Conservation (phyloP, 169 alveolate species). For the Eimeria zaria region DNA sequence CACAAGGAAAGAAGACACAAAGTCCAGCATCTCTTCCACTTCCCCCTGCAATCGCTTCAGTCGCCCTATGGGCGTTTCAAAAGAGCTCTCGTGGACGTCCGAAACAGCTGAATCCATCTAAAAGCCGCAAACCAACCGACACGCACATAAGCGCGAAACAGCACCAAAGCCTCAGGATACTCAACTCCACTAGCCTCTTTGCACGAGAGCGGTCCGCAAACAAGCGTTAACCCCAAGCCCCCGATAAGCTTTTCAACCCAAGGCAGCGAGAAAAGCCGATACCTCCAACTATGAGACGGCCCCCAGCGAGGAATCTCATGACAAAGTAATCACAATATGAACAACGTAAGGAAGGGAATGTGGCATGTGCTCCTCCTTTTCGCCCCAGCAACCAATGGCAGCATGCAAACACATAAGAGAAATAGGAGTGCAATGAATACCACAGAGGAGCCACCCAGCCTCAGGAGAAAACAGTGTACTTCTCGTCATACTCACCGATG, state of each 20-base stretch:
- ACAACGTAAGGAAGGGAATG: not conserved
- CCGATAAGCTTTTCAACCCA: not conserved
- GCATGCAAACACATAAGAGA: not conserved
- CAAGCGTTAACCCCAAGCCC: not conserved
- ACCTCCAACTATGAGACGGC: not conserved
- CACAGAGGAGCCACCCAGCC: not conserved
- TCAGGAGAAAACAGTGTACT: not conserved
- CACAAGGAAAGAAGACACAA: constrained; percentile 76
- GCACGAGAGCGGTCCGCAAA: not conserved
- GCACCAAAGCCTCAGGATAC: not conserved
- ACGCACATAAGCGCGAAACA: not conserved
- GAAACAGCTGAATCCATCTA: not conserved
- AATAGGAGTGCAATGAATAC: not conserved
- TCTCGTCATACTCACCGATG: constrained; percentile 19
- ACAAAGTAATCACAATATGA: not conserved
- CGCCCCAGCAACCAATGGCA: not conserved
- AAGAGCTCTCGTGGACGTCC: constrained; percentile 1
- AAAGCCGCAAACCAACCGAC: not conserved
- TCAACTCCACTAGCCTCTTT: not conserved
- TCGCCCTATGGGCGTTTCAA: constrained; percentile 83
- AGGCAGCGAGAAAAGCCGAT: not conserved
- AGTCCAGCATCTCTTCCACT: constrained; percentile 84
- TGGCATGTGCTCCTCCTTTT: not conserved
- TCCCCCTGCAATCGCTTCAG: constrained; percentile 82
- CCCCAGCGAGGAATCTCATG: not conserved